Evolutionary conservation across 208 protist genomes (phyloP).

Genomic region (Angomonas ambiguus): DNA sequence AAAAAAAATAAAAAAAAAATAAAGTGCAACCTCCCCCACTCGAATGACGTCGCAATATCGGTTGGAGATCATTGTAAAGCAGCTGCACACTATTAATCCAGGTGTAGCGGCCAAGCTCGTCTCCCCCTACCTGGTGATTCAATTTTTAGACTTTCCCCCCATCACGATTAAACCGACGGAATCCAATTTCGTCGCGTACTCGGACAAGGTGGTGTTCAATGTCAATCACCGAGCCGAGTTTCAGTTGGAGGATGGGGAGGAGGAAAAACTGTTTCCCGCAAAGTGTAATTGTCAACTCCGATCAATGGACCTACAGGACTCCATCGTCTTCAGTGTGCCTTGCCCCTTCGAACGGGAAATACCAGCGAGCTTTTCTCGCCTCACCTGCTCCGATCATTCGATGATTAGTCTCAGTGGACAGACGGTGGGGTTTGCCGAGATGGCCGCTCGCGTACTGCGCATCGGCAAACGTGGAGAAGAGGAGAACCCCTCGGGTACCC

Average conservation of each 20-base stretch:
- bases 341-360: constrained; percentile 15
- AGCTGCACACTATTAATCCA: constrained; percentile 42
- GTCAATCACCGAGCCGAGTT: constrained; percentile 83
- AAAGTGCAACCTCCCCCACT: neutral
- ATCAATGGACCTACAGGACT: constrained; percentile 10
- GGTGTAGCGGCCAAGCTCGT: constrained; percentile 9
- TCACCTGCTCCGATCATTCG: constrained; percentile 26
- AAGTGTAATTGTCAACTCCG: constrained; percentile 48
- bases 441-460: constrained; percentile 62
- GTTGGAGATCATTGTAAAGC: constrained; percentile 68
- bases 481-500: neutral
- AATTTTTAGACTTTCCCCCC: constrained; percentile 64
- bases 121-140: constrained; percentile 33
- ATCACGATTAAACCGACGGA: constrained; percentile 49
- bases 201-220: constrained; percentile 45
- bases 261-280: constrained; percentile 29
- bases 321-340: constrained; percentile 27
- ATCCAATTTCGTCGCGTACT: constrained; percentile 2
- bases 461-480: neutral
- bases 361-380: constrained; percentile 9
- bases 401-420: constrained; percentile 34
- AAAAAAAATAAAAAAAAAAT: neutral
- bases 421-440: constrained; percentile 71
- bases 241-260: constrained; percentile 33
- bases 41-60: constrained; percentile 24